Conservation (phyloP, 2,329 filamentous ascomycete genomes). For the Dothideomycetes sp. region DNA sequence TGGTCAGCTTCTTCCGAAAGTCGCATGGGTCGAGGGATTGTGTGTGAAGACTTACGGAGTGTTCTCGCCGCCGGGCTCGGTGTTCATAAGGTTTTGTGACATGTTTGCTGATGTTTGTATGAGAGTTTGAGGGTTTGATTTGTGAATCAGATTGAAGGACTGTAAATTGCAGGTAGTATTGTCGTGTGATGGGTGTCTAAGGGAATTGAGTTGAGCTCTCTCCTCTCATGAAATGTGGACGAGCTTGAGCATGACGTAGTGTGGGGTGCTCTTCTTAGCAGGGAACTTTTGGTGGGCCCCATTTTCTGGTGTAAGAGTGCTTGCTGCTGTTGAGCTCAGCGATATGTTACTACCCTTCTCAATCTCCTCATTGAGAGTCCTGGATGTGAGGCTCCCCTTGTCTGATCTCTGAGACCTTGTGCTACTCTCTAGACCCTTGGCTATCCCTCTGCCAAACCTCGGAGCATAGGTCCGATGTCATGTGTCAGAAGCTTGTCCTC, state of each 20-base stretch:
- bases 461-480: too few relatives aligned
- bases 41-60: slow-evolving; percentile 33
- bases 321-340: slow-evolving; percentile 5
- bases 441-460: too few relatives aligned
- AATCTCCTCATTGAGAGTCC: too few relatives aligned
- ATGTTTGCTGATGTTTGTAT: slow-evolving; percentile 25
- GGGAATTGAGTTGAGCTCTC: too few relatives aligned
- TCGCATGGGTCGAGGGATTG: slow-evolving; percentile 2
- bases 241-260: not conserved
- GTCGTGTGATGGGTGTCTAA: not conserved
- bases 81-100: slow-evolving; percentile 49
- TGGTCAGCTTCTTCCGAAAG: not conserved
- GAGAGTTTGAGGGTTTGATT: slow-evolving; percentile 1
- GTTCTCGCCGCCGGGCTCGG: slow-evolving; percentile 50
- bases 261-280: too few relatives aligned
- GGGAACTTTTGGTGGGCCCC: not conserved
- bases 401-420: too few relatives aligned
- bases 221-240: too few relatives aligned
- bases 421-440: too few relatives aligned
- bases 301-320: not conserved
- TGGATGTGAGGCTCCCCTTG: too few relatives aligned
- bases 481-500: too few relatives aligned
- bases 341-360: too few relatives aligned
- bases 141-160: not conserved
- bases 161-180: not conserved